These are phyloP conservation scores for Rossbeevera mucosa DNA, from an alignment of 768 basidiomycete species.

Conservation along the genomic window DNA sequence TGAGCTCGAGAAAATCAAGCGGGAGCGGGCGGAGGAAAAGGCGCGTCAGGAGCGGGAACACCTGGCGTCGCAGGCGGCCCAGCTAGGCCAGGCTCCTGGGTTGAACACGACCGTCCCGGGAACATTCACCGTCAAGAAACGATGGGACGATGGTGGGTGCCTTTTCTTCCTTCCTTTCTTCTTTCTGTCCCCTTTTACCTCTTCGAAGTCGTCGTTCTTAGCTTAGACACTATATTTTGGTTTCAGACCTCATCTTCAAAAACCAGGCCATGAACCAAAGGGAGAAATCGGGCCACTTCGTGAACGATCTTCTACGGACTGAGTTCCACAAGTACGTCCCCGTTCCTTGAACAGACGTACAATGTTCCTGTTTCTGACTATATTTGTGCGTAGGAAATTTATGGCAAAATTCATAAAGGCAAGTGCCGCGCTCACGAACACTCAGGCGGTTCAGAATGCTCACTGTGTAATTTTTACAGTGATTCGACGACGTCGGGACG, in stretches of 20 bases:
- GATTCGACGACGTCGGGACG: not conserved
- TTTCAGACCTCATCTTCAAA: conserved; percentile 91
- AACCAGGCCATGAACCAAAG: conserved; percentile 81
- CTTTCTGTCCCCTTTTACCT: not conserved
- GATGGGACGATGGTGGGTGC: conserved; percentile 89
- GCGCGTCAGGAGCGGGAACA: conserved; percentile 75
- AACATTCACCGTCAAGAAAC: conserved; percentile 84
- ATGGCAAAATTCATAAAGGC: conserved; percentile 92
- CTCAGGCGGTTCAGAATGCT: not conserved
- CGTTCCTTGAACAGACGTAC: not conserved
- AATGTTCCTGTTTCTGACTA: conserved; percentile 11
- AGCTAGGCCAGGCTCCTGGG: conserved; percentile 74
- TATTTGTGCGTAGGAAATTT: conserved; percentile 61
- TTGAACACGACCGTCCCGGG: conserved; percentile 72
- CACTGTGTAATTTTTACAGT: conserved; percentile 1
- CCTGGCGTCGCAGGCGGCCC: conserved; percentile 51
- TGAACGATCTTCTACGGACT: conserved; percentile 91
- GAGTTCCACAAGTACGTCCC: conserved; percentile 83
- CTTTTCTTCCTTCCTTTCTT: not conserved
- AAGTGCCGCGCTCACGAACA: conserved; percentile 2
- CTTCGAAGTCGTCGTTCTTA: not conserved
- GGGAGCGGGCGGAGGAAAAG: conserved; percentile 92
- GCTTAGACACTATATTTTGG: not conserved
- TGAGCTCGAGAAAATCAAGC: conserved; percentile 98
- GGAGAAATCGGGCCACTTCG: conserved; percentile 74